Evolutionary conservation across 345 rosid genomes (phyloP).

Genomic region (Bruguiera parviflora): DNA sequence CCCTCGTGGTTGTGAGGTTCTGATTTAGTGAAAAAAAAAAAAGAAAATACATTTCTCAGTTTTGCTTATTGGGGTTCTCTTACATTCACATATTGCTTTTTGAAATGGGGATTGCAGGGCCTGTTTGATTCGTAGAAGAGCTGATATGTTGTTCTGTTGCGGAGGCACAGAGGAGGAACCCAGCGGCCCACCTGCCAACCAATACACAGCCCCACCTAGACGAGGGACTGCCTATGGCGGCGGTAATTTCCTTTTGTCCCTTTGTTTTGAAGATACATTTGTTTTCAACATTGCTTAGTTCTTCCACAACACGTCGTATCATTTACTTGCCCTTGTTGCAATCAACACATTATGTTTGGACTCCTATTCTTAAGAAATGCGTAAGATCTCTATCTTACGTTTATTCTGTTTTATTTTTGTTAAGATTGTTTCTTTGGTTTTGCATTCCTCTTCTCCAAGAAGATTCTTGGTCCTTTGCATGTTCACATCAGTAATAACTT

Average conservation of each 20-base stretch:
- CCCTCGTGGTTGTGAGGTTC: neutral
- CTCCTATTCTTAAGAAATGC: neutral
- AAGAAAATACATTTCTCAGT: neutral
- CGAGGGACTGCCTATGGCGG: slow-evolving; percentile 50
- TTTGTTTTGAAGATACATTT: neutral
- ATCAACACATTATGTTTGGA: neutral
- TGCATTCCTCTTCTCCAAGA: too few species aligned
- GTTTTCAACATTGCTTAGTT: neutral
- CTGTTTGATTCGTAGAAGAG: neutral
- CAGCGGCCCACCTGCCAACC: slow-evolving; percentile 55
- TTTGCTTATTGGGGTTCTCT: neutral
- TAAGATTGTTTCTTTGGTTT: neutral
- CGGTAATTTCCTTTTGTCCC: slow-evolving; percentile 17
- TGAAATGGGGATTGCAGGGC: slow-evolving; percentile 2
- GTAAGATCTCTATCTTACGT: neutral
- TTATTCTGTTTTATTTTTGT: neutral
- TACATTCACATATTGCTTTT: neutral
- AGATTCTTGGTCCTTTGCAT: too few species aligned
- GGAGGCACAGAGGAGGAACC: slow-evolving; percentile 86
- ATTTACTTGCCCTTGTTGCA: neutral
- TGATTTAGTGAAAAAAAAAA: neutral
- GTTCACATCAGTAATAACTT: too few species aligned
- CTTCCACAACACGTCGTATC: neutral
- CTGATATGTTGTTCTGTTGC: slow-evolving; percentile 68
- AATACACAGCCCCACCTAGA: slow-evolving; percentile 64